Evolutionary conservation across 192 early-diverging fungal species (phyloP).

Genomic region (Coemansia erecta): DNA sequence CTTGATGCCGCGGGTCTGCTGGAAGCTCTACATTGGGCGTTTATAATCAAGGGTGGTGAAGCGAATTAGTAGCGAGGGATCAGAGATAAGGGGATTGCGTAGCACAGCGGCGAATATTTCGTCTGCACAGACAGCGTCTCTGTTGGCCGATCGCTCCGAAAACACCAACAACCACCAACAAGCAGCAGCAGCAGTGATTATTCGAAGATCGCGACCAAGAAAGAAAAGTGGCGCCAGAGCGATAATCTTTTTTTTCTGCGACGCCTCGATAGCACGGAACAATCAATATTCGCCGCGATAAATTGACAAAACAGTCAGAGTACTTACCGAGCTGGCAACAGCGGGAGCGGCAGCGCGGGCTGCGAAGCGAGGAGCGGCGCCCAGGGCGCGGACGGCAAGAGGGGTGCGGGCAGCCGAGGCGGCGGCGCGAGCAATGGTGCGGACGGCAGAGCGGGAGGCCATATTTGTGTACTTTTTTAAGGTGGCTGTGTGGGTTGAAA

Average conservation of each 20-base stretch:
- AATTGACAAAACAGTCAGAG: not conserved
- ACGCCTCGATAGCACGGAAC: too few relatives aligned
- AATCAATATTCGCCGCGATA: too few relatives aligned
- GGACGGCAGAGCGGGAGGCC: slow-evolving; percentile 48
- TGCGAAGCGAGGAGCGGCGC: slow-evolving; percentile 50
- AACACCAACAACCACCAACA: too few relatives aligned
- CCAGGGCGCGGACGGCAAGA: slow-evolving; percentile 39
- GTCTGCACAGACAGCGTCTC: too few relatives aligned
- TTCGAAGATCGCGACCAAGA: too few relatives aligned
- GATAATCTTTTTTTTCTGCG: too few relatives aligned
- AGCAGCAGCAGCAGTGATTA: too few relatives aligned
- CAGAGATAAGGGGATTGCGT: too few relatives aligned
- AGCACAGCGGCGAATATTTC: not conserved
- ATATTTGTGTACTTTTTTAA: slow-evolving; percentile 19
- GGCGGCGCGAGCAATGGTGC: slow-evolving; percentile 45
- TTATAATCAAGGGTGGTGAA: too few relatives aligned
- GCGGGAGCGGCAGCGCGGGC: slow-evolving; percentile 37
- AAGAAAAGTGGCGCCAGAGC: too few relatives aligned
- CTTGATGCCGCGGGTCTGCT: slow-evolving; percentile 79
- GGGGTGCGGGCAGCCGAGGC: slow-evolving; percentile 42
- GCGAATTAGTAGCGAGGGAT: too few relatives aligned
- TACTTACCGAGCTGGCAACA: slow-evolving; percentile 38
- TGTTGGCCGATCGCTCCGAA: too few relatives aligned
- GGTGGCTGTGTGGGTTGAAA: slow-evolving; percentile 7
- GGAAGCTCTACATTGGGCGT: slow-evolving; percentile 25